Evolutionary conservation across 164 flowering plant species (phyloP), one percentile per base, ranked within the genome.

Genomic region (Buxus sempervirens): DNA sequence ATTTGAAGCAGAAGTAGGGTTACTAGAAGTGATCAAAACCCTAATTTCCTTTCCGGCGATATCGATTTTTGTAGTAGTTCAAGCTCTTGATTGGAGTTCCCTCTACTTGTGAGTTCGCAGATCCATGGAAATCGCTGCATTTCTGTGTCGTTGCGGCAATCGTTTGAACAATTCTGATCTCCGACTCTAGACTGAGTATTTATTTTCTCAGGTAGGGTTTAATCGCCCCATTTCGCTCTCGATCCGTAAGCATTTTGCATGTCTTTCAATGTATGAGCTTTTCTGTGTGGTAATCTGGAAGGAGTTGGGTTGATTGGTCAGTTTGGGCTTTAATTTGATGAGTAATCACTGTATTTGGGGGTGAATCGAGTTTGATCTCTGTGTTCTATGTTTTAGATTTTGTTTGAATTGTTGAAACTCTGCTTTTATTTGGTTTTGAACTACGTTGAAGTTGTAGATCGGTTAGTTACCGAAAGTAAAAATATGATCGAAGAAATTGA

Each of bases 101-200:
- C 20, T 15, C 25, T 4, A 23, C 28, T 45, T 0, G 58, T 59
- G 21, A 5, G 41, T 38, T 19, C 32, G 14, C 45, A 58, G 63
- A 58, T 53, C 58, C 74, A 67, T 67, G 66, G 66, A 62, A 65
- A 20, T 58, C 26, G 36, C 63, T 9, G 68, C 68, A 70, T 71
- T 58, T 65, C 22, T 48, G 42, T 54, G 1, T 59, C 56, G 41
- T 36, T 67, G 58, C 63, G 41, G 13, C 18, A 42, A 8, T 16
- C 64, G 60, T 49, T 19, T 68, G 71, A 48, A 60, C 51, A 59
- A 28, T 32, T 61, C 54, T 36, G 53, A 6, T 15, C 64, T 69
- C 27, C 48, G 20, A 48, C 25, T 57, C 59, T 69, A 36, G 15
- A 24, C 53, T 38, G 58, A 19, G 12, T 45, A n/a, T 56, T 15